Evolutionary conservation across 2,329 filamentous ascomycete genomes (phyloP).

Genomic region (Sporothrix sp.): DNA sequence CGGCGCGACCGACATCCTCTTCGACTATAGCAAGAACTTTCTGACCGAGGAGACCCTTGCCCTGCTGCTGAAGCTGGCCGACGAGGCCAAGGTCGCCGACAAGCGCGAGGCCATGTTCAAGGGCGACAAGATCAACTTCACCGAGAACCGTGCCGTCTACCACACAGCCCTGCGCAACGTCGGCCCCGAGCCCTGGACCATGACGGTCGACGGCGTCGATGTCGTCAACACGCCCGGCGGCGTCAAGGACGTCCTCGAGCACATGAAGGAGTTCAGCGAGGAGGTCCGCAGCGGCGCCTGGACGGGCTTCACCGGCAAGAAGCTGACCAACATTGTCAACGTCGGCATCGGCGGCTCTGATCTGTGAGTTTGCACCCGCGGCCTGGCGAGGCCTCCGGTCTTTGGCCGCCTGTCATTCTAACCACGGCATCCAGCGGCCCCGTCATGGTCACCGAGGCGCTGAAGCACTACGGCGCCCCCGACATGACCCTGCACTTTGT

Average conservation of each 20-base stretch:
- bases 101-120: conserved; percentile 96
- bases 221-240: conserved; percentile 84
- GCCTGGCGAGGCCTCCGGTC: too few relatives aligned
- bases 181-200: conserved; percentile 55
- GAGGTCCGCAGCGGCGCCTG: conserved; percentile 89
- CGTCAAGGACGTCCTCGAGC: conserved; percentile 81
- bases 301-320: conserved; percentile 97
- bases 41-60: conserved; percentile 84
- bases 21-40: conserved; percentile 99
- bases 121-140: conserved; percentile 99
- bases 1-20: conserved; percentile 69
- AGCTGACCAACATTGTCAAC: conserved; percentile 93
- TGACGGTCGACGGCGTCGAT: conserved; percentile 81
- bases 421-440: conserved; percentile 60
- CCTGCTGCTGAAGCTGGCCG: conserved; percentile 78
- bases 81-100: conserved; percentile 83
- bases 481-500: conserved; percentile 93
- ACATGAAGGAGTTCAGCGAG: conserved; percentile 98
- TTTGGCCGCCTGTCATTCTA: too few relatives aligned
- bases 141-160: conserved; percentile 90
- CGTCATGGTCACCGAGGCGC: conserved; percentile 96
- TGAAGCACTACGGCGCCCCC: conserved; percentile 85
- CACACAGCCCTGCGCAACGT: conserved; percentile 91
- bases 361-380: conserved; percentile 76
- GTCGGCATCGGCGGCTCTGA: conserved; percentile 97